These are phyloP conservation scores for Colletotrichum sp. DNA, from an alignment of 2,329 filamentous ascomycete genomes.

Conservation along the genomic window DNA sequence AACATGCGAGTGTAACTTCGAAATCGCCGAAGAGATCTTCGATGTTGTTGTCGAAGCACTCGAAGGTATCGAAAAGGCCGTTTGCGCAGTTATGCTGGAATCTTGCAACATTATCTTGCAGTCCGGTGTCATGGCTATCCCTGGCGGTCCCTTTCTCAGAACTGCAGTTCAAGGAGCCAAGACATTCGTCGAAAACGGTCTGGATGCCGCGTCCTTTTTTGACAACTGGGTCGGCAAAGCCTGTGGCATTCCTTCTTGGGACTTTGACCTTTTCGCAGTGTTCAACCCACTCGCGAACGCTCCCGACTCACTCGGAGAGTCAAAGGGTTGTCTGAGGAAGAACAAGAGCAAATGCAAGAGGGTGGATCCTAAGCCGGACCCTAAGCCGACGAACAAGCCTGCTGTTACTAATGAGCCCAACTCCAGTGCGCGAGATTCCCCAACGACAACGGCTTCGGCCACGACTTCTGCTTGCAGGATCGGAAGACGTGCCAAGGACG, in stretches of 20 bases:
- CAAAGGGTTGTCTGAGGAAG: not conserved
- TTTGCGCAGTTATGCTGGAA: not conserved
- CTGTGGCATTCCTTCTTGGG: not conserved
- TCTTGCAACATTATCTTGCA: not conserved
- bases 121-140: not conserved
- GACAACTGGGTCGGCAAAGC: not conserved
- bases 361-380: not conserved
- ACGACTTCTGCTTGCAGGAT: not conserved
- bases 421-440: not conserved
- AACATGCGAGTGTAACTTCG: not conserved
- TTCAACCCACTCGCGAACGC: not conserved
- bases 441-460: not conserved
- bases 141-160: not conserved
- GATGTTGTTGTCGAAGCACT: not conserved
- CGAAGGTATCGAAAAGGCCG: rapidly evolving
- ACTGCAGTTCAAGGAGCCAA: not conserved
- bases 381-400: not conserved
- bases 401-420: not conserved
- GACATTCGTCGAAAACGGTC: not conserved
- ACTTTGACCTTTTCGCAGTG: not conserved
- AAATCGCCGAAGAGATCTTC: not conserved
- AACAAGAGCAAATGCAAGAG: not conserved
- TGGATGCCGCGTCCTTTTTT: not conserved
- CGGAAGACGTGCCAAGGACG: not conserved
- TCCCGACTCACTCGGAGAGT: not conserved